Percentiles rank a stretch among this genome's conserved stretches.
These are phyloP conservation scores for Quercus mongolica DNA, from an alignment of 306 rosid genomes.

Conservation along the genomic window DNA sequence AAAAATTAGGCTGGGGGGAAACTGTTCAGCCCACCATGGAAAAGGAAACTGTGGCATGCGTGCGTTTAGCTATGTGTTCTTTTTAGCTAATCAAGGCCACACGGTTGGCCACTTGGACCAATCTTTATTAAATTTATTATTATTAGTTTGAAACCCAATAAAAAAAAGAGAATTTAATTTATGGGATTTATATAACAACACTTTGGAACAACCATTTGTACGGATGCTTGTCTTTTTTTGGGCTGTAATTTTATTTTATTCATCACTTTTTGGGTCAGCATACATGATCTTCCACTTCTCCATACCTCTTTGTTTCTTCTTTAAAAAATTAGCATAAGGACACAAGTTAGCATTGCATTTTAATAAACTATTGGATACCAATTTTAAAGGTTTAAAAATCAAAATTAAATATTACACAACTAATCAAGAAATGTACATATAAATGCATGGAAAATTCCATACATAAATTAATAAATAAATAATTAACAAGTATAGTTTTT, in stretches of 20 bases:
- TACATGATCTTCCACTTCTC: background rate
- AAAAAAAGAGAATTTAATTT: background rate
- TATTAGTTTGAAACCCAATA: conserved; percentile 18
- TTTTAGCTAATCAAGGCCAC: conserved; percentile 54
- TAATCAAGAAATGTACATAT: too few relatives aligned
- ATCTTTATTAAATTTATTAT: conserved; percentile 4
- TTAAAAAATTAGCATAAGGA: too few relatives aligned
- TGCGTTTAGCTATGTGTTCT: conserved; percentile 11
- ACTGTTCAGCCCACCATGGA: conserved; percentile 12
- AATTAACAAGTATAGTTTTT: too few relatives aligned
- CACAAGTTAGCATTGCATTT: too few relatives aligned
- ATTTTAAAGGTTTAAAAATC: too few relatives aligned
- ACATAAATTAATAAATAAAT: too few relatives aligned
- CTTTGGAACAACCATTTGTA: conserved; percentile 33
- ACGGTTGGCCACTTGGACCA: conserved; percentile 54
- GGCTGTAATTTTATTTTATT: background rate
- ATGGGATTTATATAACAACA: background rate
- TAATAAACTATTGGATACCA: too few relatives aligned
- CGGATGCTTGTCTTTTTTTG: conserved; percentile 27
- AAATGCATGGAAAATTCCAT: too few relatives aligned
- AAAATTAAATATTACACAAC: too few relatives aligned
- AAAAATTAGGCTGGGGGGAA: background rate
- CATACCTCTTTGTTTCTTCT: too few relatives aligned
- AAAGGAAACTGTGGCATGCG: conserved; percentile 36
- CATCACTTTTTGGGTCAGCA: background rate